These are phyloP conservation scores for Pichia eremophila DNA, from an alignment of 805 yeast species.

Conservation along the genomic window DNA sequence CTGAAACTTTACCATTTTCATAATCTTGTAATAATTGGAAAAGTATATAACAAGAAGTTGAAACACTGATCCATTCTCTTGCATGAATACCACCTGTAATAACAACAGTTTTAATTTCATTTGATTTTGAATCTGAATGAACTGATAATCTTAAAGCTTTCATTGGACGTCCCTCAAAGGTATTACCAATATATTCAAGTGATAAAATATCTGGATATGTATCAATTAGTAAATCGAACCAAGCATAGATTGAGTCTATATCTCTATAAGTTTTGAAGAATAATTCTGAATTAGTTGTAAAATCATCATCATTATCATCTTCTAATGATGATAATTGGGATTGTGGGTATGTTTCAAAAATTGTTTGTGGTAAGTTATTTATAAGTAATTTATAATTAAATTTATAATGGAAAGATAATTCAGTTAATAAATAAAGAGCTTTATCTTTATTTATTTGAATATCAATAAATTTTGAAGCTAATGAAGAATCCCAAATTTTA, in stretches of 20 bases:
- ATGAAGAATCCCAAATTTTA: constrained; percentile 43
- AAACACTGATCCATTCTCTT: constrained; percentile 79
- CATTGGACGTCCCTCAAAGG: constrained; percentile 65
- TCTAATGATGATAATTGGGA: neutral
- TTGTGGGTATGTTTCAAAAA: constrained; percentile 46
- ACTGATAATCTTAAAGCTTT: constrained; percentile 58
- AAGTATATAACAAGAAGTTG: constrained; percentile 54
- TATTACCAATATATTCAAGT: constrained; percentile 62
- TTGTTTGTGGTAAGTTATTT: constrained; percentile 46
- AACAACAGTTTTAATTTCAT: constrained; percentile 51
- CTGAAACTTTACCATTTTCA: constrained; percentile 31
- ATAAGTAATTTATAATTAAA: constrained; percentile 32
- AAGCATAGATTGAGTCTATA: constrained; percentile 56
- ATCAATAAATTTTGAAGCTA: constrained; percentile 37
- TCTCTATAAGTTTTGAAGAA: constrained; percentile 68
- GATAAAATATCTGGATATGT: constrained; percentile 57
- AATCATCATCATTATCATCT: constrained; percentile 1
- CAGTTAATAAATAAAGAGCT: constrained; percentile 17
- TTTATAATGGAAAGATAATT: constrained; percentile 4
- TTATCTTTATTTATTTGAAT: constrained; percentile 23
- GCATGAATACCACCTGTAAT: constrained; percentile 84
- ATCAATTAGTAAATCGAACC: constrained; percentile 55
- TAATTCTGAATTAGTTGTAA: constrained; percentile 29
- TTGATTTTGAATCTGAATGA: constrained; percentile 25
- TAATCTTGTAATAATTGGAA: constrained; percentile 39